phyloP scores from a whole-genome alignment of 345 rosid species.

The Populus davidiana region DNA sequence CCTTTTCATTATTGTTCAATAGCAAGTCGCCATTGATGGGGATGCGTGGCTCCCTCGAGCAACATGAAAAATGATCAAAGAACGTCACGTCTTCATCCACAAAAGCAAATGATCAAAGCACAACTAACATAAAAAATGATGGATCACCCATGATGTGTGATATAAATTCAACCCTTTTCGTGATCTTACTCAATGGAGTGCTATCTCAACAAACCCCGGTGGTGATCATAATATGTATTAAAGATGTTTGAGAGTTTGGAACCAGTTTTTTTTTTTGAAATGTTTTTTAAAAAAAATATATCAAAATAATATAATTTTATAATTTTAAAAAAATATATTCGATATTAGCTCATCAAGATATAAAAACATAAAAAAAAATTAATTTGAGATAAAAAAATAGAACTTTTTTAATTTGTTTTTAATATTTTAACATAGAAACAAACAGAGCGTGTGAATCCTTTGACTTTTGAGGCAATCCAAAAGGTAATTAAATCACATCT shows the following conservation, averaged over 20 bases:
- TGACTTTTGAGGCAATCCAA: constrained; percentile 2
- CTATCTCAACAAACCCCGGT: background rate
- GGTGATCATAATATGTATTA: background rate
- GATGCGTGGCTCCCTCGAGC: background rate
- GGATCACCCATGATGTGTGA: constrained; percentile 8
- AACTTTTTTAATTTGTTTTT: no score
- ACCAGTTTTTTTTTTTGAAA: no score
- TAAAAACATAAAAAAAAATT: no score
- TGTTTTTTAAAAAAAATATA: no score
- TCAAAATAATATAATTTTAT: no score
- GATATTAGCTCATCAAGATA: no score
- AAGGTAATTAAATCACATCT: background rate
- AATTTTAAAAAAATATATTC: no score
- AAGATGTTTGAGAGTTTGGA: fast-evolving
- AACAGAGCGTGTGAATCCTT: background rate
- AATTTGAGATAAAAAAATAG: no score
- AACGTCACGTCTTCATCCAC: background rate
- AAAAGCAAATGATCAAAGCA: background rate
- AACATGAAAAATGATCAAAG: background rate
- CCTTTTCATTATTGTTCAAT: background rate
- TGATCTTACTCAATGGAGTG: constrained; percentile 3
- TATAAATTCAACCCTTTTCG: background rate
- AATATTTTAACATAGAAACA: no score
- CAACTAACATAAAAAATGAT: constrained; percentile 4
- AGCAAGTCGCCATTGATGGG: constrained; percentile 1